Percentiles rank a stretch among this genome's conserved stretches.
Evolutionary conservation across 1,284 basidiomycete genomes (phyloP).

Genomic region (Laetiporus sulphureus): DNA sequence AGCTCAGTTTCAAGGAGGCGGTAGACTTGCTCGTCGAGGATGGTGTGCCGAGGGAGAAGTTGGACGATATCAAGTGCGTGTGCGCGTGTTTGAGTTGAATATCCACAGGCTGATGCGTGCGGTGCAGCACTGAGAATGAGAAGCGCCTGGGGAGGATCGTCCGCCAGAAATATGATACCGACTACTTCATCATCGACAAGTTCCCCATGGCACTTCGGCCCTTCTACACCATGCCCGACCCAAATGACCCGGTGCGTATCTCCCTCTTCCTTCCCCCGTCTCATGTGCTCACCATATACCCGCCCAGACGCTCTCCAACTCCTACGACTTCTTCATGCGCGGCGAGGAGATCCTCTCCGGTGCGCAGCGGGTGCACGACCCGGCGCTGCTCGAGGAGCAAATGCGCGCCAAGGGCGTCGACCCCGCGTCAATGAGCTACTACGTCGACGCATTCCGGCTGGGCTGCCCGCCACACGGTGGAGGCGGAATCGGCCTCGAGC

Average conservation of each 20-base stretch:
- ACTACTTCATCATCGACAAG: conserved; percentile 98
- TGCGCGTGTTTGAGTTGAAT: neutral
- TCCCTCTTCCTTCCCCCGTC: conserved; percentile 6
- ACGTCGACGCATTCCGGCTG: conserved; percentile 91
- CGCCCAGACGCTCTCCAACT: conserved; percentile 82
- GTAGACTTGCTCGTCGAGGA: conserved; percentile 82
- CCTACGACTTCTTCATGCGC: conserved; percentile 99
- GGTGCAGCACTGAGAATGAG: conserved; percentile 80
- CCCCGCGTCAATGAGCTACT: conserved; percentile 83
- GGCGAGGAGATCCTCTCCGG: conserved; percentile 98
- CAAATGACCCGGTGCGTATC: conserved; percentile 69
- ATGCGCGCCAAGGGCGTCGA: conserved; percentile 83
- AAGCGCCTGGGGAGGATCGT: conserved; percentile 86
- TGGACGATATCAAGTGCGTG: conserved; percentile 85
- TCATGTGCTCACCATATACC: neutral
- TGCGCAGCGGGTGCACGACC: conserved; percentile 95
- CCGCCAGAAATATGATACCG: conserved; percentile 90
- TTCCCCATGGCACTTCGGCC: conserved; percentile 91
- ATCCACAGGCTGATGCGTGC: conserved; percentile 3
- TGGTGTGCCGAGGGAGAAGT: conserved; percentile 65
- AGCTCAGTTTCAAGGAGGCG: conserved; percentile 83
- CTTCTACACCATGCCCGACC: conserved; percentile 98
- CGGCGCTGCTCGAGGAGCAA: conserved; percentile 73
- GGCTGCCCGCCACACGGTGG: conserved; percentile 90
- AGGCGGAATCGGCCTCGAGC: conserved; percentile 86